Evolutionary conservation across 352 stramenopile genomes (phyloP).

Genomic region (Phytophthora rubi): DNA sequence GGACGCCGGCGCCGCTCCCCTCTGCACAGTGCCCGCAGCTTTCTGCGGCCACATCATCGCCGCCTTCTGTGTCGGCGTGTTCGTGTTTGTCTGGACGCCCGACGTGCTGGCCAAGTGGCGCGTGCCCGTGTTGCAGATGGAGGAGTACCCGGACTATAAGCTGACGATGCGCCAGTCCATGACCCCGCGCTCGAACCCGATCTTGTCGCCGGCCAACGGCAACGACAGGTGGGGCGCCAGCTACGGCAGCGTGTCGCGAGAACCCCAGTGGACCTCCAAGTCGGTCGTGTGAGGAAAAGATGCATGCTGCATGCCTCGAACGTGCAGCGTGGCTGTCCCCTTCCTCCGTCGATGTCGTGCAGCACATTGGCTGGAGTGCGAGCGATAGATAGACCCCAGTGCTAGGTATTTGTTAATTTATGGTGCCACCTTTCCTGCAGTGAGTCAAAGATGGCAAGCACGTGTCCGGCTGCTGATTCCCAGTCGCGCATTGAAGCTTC

Average conservation of each 20-base stretch:
- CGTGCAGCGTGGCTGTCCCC: slow-evolving; percentile 10
- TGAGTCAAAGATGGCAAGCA: slow-evolving; percentile 15
- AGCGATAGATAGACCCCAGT: slow-evolving; percentile 22
- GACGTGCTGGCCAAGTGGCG: slow-evolving; percentile 82
- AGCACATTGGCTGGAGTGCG: not conserved
- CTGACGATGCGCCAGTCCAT: slow-evolving; percentile 80
- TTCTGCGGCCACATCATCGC: slow-evolving; percentile 85
- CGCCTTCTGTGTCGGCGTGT: slow-evolving; percentile 82
- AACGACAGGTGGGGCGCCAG: slow-evolving; percentile 30
- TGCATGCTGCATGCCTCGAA: slow-evolving; percentile 26
- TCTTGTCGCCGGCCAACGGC: slow-evolving; percentile 38
- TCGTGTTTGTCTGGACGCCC: slow-evolving; percentile 85
- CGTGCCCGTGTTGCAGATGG: slow-evolving; percentile 63
- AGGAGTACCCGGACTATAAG: slow-evolving; percentile 84
- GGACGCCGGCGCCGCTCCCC: slow-evolving; percentile 35
- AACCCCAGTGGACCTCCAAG: slow-evolving; percentile 37
- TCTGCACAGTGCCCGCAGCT: slow-evolving; percentile 72
- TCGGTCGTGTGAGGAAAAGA: slow-evolving; percentile 37
- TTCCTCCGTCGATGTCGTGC: not conserved
- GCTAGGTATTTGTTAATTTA: slow-evolving; percentile 38
- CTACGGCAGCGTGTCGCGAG: slow-evolving; percentile 51
- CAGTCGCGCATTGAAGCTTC: slow-evolving; percentile 24
- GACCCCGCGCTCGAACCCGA: slow-evolving; percentile 68
- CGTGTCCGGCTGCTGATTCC: slow-evolving; percentile 15
- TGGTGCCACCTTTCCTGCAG: slow-evolving; percentile 8